Base-by-base conservation (phyloP, 345 rosid species). In the Luvunga scandens region DNA sequence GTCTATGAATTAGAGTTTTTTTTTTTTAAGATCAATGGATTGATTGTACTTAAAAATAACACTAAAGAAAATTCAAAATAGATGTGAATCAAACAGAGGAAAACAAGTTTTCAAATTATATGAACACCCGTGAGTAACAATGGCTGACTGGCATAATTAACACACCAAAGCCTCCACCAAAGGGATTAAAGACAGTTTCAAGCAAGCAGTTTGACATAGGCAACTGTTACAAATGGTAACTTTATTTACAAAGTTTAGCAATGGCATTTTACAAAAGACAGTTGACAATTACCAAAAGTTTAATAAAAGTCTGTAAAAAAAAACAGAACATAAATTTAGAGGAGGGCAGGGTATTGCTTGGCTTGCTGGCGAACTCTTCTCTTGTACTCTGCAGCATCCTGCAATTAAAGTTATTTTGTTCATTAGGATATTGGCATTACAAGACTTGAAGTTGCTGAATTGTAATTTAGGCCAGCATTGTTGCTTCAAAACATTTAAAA, bases 281-380 rank as follows among this genome's bases (percentile, higher is more conserved):
- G 39, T 38, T 45, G 31, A 56, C 76, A 9, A 59, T 73, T 76
- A 66, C 86, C 79, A 66, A 68, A 14, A 45, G 50, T 66, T 50
- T 45, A 45, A 12, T 45, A 12, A 45, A 13, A 45, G 72, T 60
- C 33, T 75, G 75, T 74, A 75, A 42, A 22, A 24, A 36, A 39
- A 59, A 36, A 31, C 16, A 36, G 31, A 36, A 33, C 39, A n/a
- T 56, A 25, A 66, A 56, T 59, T 82, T 78, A 91, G 82, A 87
- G 84, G 60, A 89, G 78, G 50, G 95, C 82, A 42, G 99, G 99
- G 78, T 92, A 95, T 74, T 86, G 95, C 89, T 93, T 95, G 55
- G 99, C 92, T 86, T 95, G 99, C 81, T 75, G 90, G 77, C 92
- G 89, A 48, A 95, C 93, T 82, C 97, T 91, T 83, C 84, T 95